phyloP scores from a whole-genome alignment of 345 rosid genomes.

The Euphorbia peplus region DNA sequence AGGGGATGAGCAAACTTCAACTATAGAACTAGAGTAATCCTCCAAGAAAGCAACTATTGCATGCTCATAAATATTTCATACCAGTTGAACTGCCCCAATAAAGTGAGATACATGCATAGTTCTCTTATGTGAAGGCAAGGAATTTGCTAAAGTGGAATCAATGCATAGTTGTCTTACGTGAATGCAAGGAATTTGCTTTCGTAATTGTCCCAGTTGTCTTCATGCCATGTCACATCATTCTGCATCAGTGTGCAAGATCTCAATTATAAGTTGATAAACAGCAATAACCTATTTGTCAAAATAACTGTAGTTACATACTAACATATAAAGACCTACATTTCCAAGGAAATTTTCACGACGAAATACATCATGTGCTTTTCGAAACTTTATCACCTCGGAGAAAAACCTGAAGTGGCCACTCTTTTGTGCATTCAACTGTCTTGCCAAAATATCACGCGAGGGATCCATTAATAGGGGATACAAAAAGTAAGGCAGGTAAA shows the following conservation, averaged over 20 bases:
- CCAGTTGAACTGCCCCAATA: neutral
- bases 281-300: neutral
- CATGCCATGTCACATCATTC: conserved; percentile 91
- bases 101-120: neutral
- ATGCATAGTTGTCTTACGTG: conserved; percentile 48
- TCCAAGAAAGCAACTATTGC: neutral
- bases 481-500: neutral
- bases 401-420: conserved; percentile 71
- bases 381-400: conserved; percentile 66
- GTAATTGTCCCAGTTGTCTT: conserved; percentile 76
- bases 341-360: conserved; percentile 58
- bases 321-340: conserved; percentile 22
- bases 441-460: conserved; percentile 10
- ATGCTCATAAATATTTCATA: neutral
- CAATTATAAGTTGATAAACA: neutral
- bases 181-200: conserved; percentile 95
- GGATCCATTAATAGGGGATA: conserved; percentile 1
- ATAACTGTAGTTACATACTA: neutral
- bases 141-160: conserved; percentile 55
- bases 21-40: neutral
- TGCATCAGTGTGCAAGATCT: conserved; percentile 29
- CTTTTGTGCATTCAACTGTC: conserved; percentile 58
- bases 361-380: conserved; percentile 46
- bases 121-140: conserved; percentile 84
- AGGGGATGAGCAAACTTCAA: neutral